These are phyloP conservation scores for Barnettozyma populi DNA, from an alignment of 805 yeast genomes.

Conservation along the genomic window DNA sequence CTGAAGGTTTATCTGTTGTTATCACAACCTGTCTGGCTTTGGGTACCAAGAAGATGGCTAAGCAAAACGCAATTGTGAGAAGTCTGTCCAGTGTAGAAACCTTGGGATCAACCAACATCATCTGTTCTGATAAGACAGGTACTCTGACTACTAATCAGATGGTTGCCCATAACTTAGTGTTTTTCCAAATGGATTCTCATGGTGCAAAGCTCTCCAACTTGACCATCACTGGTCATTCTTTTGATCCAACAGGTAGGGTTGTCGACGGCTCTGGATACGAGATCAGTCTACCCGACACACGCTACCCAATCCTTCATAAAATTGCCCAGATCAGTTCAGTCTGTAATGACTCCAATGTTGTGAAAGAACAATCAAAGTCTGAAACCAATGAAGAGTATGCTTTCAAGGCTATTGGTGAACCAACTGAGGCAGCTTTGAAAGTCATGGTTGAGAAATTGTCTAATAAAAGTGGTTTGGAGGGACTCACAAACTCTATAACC, in stretches of 20 bases:
- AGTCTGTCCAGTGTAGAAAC: constrained; percentile 49
- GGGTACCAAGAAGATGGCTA: constrained; percentile 45
- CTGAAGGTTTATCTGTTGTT: constrained; percentile 49
- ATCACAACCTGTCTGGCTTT: constrained; percentile 46
- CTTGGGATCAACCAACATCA: constrained; percentile 48
- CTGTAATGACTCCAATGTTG: constrained; percentile 34
- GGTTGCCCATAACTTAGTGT: constrained; percentile 33
- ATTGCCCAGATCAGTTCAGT: constrained; percentile 28
- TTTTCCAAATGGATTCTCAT: constrained; percentile 26
- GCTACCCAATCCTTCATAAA: constrained; percentile 29
- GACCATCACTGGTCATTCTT: constrained; percentile 35
- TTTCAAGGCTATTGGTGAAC: constrained; percentile 40
- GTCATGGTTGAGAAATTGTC: constrained; percentile 32
- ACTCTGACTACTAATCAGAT: constrained; percentile 48
- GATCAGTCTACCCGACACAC: constrained; percentile 30
- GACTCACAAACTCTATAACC: constrained; percentile 27
- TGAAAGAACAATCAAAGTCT: constrained; percentile 4
- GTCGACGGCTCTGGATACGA: constrained; percentile 21
- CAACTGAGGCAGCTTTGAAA: constrained; percentile 51
- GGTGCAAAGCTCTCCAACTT: constrained; percentile 23
- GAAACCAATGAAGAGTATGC: constrained; percentile 25
- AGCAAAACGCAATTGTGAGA: constrained; percentile 43
- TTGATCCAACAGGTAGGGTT: constrained; percentile 25
- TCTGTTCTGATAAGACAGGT: constrained; percentile 42
- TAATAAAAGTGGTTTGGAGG: constrained; percentile 24